Base-by-base conservation (phyloP, 805 yeast species). In the Cephaloascus albidus region DNA sequence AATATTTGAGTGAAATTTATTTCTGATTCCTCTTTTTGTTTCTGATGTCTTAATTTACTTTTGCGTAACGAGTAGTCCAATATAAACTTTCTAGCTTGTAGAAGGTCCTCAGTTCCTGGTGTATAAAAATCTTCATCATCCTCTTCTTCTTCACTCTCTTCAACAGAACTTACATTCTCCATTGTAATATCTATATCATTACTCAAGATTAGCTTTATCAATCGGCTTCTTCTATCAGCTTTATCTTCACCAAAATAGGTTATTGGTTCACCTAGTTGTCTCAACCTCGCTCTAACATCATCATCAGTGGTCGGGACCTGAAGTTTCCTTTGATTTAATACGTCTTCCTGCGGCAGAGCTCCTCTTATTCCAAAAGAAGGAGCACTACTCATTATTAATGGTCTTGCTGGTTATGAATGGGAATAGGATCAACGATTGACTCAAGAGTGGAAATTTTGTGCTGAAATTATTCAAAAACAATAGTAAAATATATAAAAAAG, bases 81-180 rank as follows among this genome's bases (percentile, higher is more conserved):
- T 0, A 89, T 64, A 2, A 46, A 43, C 30, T 59, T 54, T 38
- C 97, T 67, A 0, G 76, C 69, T 1, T 65, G 60, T 5, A 69
- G 58, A 8, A 89, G 56, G 4, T 66, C 73, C 3, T 59, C 61
- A 0, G 72, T 57, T 0, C 94, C 96, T 0, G 94, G 95, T 0
- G 96, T 87, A 51, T 78, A 87, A 51, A 83, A 88, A 43, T 87
- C 95, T 38, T 81, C 94, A 12, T 85, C 81, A 8, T 77, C 81
- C 1, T 68, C 78, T 3, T 63, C 75, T 1, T 59, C 70, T 1
- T 57, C 48, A 18, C 39, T 23, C 8, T 42, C 46, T 6, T 47
- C 48, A n/a, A 30, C 43, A 12, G 45, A 45, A 12, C 17, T 44
- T 10, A 37, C 42, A n/a, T 43, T 40, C 14, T 42, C 43, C 3